A percentile compares a stretch with the other conserved stretches of the same genome.
Conservation (phyloP, 768 basidiomycete species). For the Mycena olivaceomarginata region DNA sequence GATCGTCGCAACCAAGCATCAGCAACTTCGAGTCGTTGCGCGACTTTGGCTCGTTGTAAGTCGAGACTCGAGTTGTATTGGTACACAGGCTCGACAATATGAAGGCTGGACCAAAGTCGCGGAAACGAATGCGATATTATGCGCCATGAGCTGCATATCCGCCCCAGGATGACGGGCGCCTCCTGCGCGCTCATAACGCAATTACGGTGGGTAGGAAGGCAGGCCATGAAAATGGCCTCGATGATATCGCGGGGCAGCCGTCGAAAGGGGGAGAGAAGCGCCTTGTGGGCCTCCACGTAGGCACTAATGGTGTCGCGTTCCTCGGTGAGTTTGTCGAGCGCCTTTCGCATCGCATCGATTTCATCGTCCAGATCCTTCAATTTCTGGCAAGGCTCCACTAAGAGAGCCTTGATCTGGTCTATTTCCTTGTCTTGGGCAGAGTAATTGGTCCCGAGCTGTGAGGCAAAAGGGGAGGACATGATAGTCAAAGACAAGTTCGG, state of each 20-base stretch:
- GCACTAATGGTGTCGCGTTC: neutral
- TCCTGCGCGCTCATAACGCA: conserved; percentile 42
- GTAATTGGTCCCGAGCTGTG: conserved; percentile 28
- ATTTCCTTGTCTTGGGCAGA: conserved; percentile 24
- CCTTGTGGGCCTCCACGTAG: conserved; percentile 19
- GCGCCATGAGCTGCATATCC: conserved; percentile 55
- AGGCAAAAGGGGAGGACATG: conserved; percentile 20
- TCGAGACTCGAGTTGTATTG: neutral
- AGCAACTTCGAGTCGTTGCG: conserved; percentile 11
- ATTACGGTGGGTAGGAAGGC: conserved; percentile 35
- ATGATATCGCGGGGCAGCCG: conserved; percentile 29
- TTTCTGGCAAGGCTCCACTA: neutral
- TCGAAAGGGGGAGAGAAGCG: conserved; percentile 13
- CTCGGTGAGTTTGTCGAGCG: neutral
- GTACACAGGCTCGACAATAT: conserved; percentile 25
- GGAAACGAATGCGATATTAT: conserved; percentile 48
- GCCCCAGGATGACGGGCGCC: conserved; percentile 52
- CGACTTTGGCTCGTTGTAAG: neutral
- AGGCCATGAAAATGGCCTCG: conserved; percentile 35
- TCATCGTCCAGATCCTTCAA: conserved; percentile 12
- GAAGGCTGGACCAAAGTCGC: conserved; percentile 49
- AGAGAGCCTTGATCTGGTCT: neutral
- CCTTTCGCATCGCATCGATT: neutral
- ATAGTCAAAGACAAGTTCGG: too few species aligned
- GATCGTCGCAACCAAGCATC: conserved; percentile 21